Percentiles rank a stretch among this genome's conserved stretches.
phyloP scores from a whole-genome alignment of 192 early-diverging fungal genomes.

The Coemansia sp. region DNA sequence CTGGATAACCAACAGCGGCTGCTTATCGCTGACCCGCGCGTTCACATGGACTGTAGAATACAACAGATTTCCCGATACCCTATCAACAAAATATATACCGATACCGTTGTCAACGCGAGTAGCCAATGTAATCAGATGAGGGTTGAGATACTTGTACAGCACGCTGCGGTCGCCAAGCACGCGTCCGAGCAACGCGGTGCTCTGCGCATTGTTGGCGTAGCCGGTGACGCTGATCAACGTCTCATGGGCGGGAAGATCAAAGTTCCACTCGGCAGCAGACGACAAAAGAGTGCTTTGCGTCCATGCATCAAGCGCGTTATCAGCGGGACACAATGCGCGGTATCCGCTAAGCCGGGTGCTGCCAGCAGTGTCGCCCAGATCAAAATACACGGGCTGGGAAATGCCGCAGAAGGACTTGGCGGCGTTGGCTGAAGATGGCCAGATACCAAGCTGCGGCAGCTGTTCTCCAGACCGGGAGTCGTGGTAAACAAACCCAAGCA shows the following conservation, averaged over 20 bases:
- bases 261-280: constrained; percentile 42
- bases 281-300: constrained; percentile 10
- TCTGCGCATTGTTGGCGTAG: constrained; percentile 47
- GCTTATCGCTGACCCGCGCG: constrained; percentile 42
- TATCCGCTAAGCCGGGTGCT: constrained; percentile 60
- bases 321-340: constrained; percentile 52
- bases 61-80: constrained; percentile 82
- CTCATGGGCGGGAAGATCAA: constrained; percentile 64
- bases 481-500: constrained; percentile 28
- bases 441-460: constrained; percentile 53
- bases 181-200: constrained; percentile 86
- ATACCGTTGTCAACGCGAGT: constrained; percentile 58
- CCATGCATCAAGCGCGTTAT: constrained; percentile 24
- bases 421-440: constrained; percentile 64
- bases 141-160: constrained; percentile 99
- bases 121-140: constrained; percentile 80
- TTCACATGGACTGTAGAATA: constrained; percentile 68
- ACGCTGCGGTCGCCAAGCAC: constrained; percentile 94
- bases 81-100: constrained; percentile 82
- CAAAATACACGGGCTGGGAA: constrained; percentile 68
- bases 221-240: constrained; percentile 49
- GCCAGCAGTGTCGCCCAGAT: constrained; percentile 56
- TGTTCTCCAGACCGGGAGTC: background rate
- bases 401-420: constrained; percentile 59
- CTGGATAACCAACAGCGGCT: constrained; percentile 70